Conservation (phyloP, 169 alveolate genomes). For the Plasmodium cynomolgi region DNA sequence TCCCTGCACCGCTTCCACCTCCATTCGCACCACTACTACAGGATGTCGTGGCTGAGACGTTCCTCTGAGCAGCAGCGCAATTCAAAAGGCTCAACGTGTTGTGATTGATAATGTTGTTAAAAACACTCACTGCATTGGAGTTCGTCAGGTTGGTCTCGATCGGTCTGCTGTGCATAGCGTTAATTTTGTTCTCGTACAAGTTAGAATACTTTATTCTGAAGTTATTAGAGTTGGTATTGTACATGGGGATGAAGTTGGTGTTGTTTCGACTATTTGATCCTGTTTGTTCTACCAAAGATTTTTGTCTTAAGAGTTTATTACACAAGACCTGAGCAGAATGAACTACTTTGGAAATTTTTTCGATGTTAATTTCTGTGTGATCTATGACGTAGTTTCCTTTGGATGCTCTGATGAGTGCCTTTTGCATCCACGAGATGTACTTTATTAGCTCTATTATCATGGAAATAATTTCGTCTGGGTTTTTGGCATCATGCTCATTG, state of each 20-base stretch:
- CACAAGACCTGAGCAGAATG: constrained; percentile 45
- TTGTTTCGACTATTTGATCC: not conserved
- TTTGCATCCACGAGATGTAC: constrained; percentile 65
- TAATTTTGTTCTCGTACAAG: constrained; percentile 9
- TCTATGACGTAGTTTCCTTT: constrained; percentile 38
- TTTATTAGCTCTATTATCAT: constrained; percentile 60
- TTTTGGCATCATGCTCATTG: not conserved
- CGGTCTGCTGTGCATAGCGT: not conserved
- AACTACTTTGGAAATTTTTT: constrained; percentile 20
- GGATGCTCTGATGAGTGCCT: constrained; percentile 38
- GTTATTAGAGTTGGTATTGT: not conserved
- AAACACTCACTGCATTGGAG: not conserved
- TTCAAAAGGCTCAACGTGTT: not conserved
- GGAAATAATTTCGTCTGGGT: constrained; percentile 37
- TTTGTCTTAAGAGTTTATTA: constrained; percentile 31
- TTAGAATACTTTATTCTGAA: constrained; percentile 10
- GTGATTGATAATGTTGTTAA: constrained; percentile 21
- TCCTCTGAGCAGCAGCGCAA: not conserved
- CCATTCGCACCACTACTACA: not conserved
- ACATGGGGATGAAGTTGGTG: not conserved
- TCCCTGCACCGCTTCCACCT: not conserved
- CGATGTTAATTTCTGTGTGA: constrained; percentile 27
- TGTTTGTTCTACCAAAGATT: not conserved
- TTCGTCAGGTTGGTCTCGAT: not conserved
- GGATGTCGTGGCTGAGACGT: not conserved